phyloP scores from a whole-genome alignment of 75 land plant genomes.

The Sequoiadendron giganteum region DNA sequence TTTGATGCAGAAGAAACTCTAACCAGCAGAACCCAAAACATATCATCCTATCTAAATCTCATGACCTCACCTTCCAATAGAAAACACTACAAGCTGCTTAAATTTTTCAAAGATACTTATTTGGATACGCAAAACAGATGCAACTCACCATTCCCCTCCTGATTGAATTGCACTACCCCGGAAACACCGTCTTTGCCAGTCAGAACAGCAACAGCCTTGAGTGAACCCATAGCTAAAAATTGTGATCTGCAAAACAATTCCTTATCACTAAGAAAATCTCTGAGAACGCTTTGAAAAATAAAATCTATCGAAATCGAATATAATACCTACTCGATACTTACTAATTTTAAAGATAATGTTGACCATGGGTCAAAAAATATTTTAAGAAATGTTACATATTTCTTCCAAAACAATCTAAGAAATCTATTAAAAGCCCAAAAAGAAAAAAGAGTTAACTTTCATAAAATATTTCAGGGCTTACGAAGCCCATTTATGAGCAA shows the following conservation, averaged over 20 bases:
- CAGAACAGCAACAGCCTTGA: conserved; percentile 66
- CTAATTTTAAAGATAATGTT: neutral
- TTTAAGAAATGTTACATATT: neutral
- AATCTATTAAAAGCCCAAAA: neutral
- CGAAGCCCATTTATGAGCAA: too few relatives aligned
- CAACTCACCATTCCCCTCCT: conserved; percentile 55
- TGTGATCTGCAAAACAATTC: conserved; percentile 4
- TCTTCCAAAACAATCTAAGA: neutral
- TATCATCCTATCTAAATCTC: neutral
- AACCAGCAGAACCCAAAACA: neutral
- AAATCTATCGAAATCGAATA: neutral
- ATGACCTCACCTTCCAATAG: neutral
- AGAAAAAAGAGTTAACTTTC: neutral
- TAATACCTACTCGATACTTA: neutral
- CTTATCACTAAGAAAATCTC: neutral
- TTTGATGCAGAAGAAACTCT: neutral
- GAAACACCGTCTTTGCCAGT: conserved; percentile 46
- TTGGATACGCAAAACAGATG: neutral
- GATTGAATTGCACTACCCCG: conserved; percentile 45
- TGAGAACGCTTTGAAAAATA: neutral
- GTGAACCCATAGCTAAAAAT: neutral
- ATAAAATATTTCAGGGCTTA: neutral
- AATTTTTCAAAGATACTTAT: neutral
- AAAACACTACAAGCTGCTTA: neutral
- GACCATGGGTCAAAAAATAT: neutral